These are phyloP conservation scores for Fusarium sublunatum DNA, from an alignment of 2,329 filamentous ascomycete species.

Conservation along the genomic window DNA sequence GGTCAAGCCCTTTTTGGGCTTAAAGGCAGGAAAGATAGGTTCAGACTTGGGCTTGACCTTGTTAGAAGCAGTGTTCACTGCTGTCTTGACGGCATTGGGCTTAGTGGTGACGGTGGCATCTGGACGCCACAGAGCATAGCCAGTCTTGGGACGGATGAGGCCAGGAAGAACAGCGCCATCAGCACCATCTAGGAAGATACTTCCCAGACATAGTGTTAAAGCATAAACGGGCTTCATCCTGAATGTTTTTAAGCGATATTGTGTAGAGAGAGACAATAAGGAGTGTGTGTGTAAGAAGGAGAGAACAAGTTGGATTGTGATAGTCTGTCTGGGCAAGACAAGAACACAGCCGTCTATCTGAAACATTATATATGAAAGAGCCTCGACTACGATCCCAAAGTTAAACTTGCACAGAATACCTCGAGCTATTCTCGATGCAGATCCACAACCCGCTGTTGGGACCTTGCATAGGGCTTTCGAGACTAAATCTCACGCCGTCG, in stretches of 20 bases:
- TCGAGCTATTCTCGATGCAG: constrained; percentile 18
- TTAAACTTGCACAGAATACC: background rate
- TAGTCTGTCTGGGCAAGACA: background rate
- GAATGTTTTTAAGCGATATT: background rate
- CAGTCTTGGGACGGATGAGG: constrained; percentile 3
- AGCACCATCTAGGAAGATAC: constrained; percentile 3
- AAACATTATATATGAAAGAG: constrained; percentile 18
- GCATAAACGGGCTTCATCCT: constrained; percentile 19
- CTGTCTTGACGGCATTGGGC: background rate
- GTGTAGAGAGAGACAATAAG: background rate
- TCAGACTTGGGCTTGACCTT: background rate
- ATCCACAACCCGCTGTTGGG: background rate
- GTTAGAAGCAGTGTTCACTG: background rate
- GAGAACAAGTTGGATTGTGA: background rate
- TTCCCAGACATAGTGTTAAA: constrained; percentile 11
- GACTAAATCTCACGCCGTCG: constrained; percentile 2
- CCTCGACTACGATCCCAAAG: background rate
- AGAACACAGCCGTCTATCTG: background rate
- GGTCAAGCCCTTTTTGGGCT: background rate
- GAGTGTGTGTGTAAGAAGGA: background rate
- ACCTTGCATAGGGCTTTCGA: constrained; percentile 14
- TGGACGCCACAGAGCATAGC: constrained; percentile 1
- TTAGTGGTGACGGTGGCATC: background rate
- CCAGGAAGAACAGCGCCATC: constrained; percentile 1
- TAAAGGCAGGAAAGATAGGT: background rate